These are phyloP conservation scores for Leucoagaricus sp. DNA, from an alignment of 1,284 basidiomycete genomes.

Conservation along the genomic window DNA sequence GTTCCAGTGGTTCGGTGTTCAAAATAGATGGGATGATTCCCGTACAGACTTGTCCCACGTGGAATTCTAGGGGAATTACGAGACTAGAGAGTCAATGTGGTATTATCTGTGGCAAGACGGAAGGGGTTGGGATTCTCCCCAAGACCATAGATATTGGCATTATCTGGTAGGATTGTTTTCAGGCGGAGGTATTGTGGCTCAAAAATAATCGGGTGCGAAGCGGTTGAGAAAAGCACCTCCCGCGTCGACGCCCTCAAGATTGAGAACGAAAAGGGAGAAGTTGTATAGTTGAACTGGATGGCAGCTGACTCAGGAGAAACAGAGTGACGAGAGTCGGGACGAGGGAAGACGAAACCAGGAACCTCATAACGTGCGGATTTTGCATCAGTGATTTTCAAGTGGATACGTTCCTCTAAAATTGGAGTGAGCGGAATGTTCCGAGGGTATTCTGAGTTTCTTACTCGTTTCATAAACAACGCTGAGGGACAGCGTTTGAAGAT, in stretches of 20 bases:
- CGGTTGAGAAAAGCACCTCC: conserved; percentile 73
- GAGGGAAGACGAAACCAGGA: conserved; percentile 63
- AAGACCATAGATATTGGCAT: conserved; percentile 77
- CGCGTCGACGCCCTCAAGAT: conserved; percentile 55
- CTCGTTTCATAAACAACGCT: conserved; percentile 27
- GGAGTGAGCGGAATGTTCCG: neutral
- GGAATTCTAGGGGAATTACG: conserved; percentile 64
- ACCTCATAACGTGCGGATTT: conserved; percentile 63
- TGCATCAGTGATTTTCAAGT: conserved; percentile 73
- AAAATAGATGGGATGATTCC: conserved; percentile 71
- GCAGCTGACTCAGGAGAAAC: conserved; percentile 34
- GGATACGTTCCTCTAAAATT: conserved; percentile 56
- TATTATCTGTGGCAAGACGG: conserved; percentile 60
- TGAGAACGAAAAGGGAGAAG: conserved; percentile 72
- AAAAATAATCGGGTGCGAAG: conserved; percentile 63
- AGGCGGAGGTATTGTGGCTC: conserved; percentile 80
- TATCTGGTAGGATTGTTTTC: conserved; percentile 52
- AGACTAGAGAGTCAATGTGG: conserved; percentile 68
- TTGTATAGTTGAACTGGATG: conserved; percentile 68
- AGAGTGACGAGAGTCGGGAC: conserved; percentile 41
- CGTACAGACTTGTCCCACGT: conserved; percentile 59
- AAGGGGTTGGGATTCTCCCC: conserved; percentile 75
- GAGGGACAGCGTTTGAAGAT: conserved; percentile 22
- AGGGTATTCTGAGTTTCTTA: conserved; percentile 4
- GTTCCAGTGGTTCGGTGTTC: conserved; percentile 66